A percentile compares a stretch with the other conserved stretches of the same genome.
phyloP scores from a whole-genome alignment of 2,329 filamentous ascomycete genomes.

The Aspergillus caelatus region DNA sequence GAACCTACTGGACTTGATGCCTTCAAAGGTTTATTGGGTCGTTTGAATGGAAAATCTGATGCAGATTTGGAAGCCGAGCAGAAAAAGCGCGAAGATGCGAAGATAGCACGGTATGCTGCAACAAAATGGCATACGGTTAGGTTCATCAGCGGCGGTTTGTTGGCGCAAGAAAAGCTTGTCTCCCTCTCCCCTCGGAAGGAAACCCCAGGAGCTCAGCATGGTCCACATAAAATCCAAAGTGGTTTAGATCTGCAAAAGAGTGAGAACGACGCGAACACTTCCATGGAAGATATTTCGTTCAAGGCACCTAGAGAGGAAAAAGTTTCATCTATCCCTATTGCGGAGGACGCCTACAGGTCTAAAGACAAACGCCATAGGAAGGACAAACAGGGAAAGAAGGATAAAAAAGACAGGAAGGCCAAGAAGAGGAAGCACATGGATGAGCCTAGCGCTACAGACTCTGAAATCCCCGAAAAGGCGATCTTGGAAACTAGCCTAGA shows the following conservation, averaged over 20 bases:
- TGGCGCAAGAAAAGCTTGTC: conserved; percentile 62
- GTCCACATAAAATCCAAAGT: not conserved
- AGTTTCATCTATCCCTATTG: not conserved
- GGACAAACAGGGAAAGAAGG: conserved; percentile 13
- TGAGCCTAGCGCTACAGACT: conserved; percentile 29
- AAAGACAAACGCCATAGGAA: conserved; percentile 14
- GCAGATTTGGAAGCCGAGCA: conserved; percentile 71
- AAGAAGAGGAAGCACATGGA: conserved; percentile 42
- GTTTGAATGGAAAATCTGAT: conserved; percentile 85
- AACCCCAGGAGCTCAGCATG: not conserved
- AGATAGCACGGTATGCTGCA: conserved; percentile 73
- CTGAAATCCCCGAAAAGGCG: conserved; percentile 5
- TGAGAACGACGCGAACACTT: not conserved
- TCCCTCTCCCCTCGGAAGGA: conserved; percentile 22
- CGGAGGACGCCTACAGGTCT: not conserved
- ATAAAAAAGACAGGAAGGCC: conserved; percentile 34
- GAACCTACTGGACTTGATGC: conserved; percentile 83
- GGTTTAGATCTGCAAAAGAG: not conserved
- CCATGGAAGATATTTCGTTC: not conserved
- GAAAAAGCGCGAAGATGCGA: conserved; percentile 67
- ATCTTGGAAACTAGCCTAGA: conserved; percentile 22
- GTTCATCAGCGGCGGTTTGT: conserved; percentile 83
- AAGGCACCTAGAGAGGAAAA: not conserved
- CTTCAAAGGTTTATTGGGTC: conserved; percentile 81
- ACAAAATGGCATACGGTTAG: conserved; percentile 77